phyloP scores from a whole-genome alignment of 1,284 basidiomycete species.

The Moniliophthora roreri region DNA sequence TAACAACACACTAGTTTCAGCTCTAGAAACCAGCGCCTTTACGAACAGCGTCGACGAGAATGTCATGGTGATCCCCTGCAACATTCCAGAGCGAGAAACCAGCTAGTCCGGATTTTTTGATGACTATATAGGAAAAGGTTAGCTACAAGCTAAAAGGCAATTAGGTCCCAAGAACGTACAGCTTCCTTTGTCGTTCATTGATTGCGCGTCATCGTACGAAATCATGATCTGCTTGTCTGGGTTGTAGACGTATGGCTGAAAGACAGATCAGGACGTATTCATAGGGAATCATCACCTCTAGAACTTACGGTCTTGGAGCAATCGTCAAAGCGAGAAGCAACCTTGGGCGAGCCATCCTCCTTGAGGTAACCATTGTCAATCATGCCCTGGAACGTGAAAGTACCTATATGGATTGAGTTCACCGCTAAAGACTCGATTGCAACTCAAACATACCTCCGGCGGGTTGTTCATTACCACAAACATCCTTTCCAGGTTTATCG shows the following conservation, averaged over 20 bases:
- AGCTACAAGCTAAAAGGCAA: no score
- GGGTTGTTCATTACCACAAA: conserved; percentile 1
- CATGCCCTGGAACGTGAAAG: conserved; percentile 50
- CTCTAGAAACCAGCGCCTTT: no score
- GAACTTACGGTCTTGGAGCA: conserved; percentile 57
- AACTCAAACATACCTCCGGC: conserved; percentile 10
- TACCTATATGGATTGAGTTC: conserved; percentile 28
- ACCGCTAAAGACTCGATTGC: not conserved
- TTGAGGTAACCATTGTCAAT: conserved; percentile 42
- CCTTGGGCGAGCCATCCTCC: conserved; percentile 38
- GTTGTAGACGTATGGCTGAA: conserved; percentile 57
- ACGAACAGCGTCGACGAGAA: conserved; percentile 41
- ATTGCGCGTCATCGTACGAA: conserved; percentile 51
- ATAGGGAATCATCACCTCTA: not conserved
- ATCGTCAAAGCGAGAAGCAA: conserved; percentile 44
- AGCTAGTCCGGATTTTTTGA: conserved; percentile 41
- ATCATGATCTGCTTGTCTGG: conserved; percentile 42
- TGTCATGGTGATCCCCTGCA: conserved; percentile 51
- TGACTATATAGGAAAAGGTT: no score
- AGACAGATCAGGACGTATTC: not conserved
- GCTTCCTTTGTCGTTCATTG: conserved; percentile 47
- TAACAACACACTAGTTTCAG: no score
- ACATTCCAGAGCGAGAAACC: conserved; percentile 62
- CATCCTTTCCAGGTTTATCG: not conserved
- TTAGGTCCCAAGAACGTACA: no score